Conservation (phyloP, 257 asterid genomes). For the Solanum virginianum region DNA sequence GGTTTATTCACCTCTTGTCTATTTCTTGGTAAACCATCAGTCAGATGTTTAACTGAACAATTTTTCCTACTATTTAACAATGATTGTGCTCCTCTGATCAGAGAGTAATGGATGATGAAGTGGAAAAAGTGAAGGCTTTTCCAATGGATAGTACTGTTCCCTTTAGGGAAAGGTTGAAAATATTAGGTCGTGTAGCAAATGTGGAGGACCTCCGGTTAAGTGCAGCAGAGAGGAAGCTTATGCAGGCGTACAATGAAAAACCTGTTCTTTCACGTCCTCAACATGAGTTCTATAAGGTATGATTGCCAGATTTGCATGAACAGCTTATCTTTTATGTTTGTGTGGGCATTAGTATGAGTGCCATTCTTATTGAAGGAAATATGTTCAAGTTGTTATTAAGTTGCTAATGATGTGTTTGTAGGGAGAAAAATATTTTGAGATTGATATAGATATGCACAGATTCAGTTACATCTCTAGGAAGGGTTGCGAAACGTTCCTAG, state of each 20-base stretch:
- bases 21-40: neutral
- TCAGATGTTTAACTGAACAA: neutral
- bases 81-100: conserved; percentile 3
- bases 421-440: conserved; percentile 83
- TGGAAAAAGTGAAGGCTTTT: conserved; percentile 73
- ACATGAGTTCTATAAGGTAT: conserved; percentile 67
- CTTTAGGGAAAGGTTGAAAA: conserved; percentile 23
- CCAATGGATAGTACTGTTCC: conserved; percentile 8
- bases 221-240: conserved; percentile 82
- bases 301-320: neutral
- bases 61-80: neutral
- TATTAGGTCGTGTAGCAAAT: conserved; percentile 80
- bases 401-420: conserved; percentile 10
- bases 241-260: conserved; percentile 88
- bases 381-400: neutral
- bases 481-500: conserved; percentile 67
- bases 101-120: conserved; percentile 68
- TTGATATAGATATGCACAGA: conserved; percentile 93
- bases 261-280: conserved; percentile 99
- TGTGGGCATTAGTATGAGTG: neutral
- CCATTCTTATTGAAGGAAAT: neutral
- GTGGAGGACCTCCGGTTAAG: conserved; percentile 83
- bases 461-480: conserved; percentile 83
- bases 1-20: neutral
- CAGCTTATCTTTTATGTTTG: neutral